Percentiles rank a stretch among this genome's conserved stretches.
These are phyloP conservation scores for Gossypium thurberi DNA, from an alignment of 345 rosid species.

Conservation along the genomic window DNA sequence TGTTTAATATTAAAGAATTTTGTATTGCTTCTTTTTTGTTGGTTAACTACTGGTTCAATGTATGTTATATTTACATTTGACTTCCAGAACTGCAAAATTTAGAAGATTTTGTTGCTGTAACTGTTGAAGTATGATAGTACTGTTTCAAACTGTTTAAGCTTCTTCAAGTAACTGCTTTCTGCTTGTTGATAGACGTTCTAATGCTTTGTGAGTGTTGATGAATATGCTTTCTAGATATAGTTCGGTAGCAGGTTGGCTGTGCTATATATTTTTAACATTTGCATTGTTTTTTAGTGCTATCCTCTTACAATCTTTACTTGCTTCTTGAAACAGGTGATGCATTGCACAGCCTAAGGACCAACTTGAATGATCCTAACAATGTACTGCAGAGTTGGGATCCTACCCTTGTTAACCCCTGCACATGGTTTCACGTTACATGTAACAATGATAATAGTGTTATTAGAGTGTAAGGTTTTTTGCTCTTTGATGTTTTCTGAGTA, in stretches of 20 bases:
- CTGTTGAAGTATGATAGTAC: not conserved
- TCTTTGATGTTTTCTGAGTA: conserved; percentile 7
- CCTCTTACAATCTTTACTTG: conserved; percentile 6
- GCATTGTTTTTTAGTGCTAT: not conserved
- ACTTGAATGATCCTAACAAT: conserved; percentile 75
- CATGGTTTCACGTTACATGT: conserved; percentile 97
- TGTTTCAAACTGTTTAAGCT: not conserved
- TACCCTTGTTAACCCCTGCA: conserved; percentile 92
- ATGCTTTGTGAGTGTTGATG: not conserved
- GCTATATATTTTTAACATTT: not conserved
- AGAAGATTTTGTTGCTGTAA: conserved; percentile 4
- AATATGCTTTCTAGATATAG: not conserved
- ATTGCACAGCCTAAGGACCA: conserved; percentile 70
- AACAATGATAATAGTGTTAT: conserved; percentile 93
- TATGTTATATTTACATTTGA: not conserved
- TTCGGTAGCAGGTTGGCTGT: not conserved
- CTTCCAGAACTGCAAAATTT: not conserved
- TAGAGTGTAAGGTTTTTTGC: conserved; percentile 57
- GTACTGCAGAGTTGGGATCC: conserved; percentile 99
- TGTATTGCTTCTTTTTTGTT: not conserved
- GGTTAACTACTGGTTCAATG: not conserved
- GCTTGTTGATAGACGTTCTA: conserved; percentile 6
- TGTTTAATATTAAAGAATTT: not conserved
- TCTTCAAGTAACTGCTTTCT: conserved; percentile 2
- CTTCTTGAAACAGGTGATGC: conserved; percentile 76